Percentiles rank a stretch among this genome's conserved stretches.
These are phyloP conservation scores for Penicillium sp. DNA, from an alignment of 2,329 filamentous ascomycete species.

Conservation along the genomic window DNA sequence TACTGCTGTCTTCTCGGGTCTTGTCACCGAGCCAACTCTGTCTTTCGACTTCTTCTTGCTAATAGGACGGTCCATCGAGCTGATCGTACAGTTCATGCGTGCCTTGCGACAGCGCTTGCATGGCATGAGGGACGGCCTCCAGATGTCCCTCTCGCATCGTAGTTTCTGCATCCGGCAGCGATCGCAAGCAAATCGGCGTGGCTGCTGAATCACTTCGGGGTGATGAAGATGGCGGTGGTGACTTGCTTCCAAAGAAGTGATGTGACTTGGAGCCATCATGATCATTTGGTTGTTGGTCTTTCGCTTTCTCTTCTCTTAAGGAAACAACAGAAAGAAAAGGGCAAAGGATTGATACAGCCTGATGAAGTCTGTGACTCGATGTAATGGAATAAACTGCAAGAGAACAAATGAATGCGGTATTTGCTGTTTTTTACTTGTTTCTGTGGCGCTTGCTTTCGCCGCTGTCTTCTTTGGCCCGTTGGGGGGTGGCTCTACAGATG, in stretches of 20 bases:
- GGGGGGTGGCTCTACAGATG: neutral
- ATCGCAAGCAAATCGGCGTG: slow-evolving; percentile 17
- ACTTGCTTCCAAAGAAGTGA: slow-evolving; percentile 3
- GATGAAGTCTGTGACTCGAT: neutral
- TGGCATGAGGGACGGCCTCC: slow-evolving; percentile 15
- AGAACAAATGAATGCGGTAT: neutral
- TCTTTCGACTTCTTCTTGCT: slow-evolving; percentile 9
- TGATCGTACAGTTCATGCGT: slow-evolving; percentile 14
- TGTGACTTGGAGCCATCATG: slow-evolving; percentile 12
- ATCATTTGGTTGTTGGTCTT: neutral
- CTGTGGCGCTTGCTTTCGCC: slow-evolving; percentile 1
- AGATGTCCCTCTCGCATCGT: slow-evolving; percentile 16
- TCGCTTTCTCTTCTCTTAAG: neutral
- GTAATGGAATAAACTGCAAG: neutral
- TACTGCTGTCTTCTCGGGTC: slow-evolving; percentile 3
- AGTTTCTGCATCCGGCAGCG: slow-evolving; percentile 17
- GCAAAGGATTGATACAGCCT: neutral
- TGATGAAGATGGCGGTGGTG: slow-evolving; percentile 6
- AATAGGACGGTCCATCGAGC: slow-evolving; percentile 7
- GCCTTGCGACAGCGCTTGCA: slow-evolving; percentile 16
- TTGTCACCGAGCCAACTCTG: neutral
- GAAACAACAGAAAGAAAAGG: neutral
- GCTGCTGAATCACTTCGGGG: slow-evolving; percentile 13
- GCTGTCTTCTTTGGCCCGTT: neutral
- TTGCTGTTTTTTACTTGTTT: neutral